phyloP scores from a whole-genome alignment of 495 filamentous ascomycete species.

The Penicillium ucsense region DNA sequence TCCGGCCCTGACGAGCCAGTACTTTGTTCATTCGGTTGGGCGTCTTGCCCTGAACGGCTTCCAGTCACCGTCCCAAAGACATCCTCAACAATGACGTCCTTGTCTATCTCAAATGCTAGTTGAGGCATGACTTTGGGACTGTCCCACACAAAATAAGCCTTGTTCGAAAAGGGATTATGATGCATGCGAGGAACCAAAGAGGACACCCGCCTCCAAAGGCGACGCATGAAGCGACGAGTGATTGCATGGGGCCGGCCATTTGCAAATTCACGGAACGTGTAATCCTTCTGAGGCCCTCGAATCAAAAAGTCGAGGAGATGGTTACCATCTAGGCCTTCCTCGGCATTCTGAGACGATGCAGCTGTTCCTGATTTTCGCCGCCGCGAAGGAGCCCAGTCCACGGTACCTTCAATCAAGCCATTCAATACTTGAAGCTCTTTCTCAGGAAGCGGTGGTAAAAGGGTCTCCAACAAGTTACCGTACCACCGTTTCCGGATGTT shows the following conservation, averaged over 20 bases:
- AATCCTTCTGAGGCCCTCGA: constrained; percentile 24
- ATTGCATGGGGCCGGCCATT: constrained; percentile 31
- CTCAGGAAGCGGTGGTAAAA: constrained; percentile 64
- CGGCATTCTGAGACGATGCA: neutral
- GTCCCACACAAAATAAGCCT: constrained; percentile 20
- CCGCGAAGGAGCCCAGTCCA: constrained; percentile 28
- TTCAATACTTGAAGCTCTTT: constrained; percentile 55
- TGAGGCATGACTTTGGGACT: constrained; percentile 6
- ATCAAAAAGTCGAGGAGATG: constrained; percentile 16
- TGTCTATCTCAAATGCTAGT: constrained; percentile 5
- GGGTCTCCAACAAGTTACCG: constrained; percentile 36
- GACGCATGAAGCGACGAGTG: constrained; percentile 35
- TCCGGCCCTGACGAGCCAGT: no score
- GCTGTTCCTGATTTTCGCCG: constrained; percentile 19
- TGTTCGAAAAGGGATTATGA: constrained; percentile 11
- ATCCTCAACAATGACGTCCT: constrained; percentile 2
- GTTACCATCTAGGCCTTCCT: neutral
- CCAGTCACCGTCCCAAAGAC: constrained; percentile 2
- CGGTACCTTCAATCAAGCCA: constrained; percentile 44
- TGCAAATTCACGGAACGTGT: constrained; percentile 22
- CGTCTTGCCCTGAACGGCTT: no score
- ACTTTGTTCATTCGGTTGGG: no score
- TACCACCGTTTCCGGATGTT: constrained; percentile 57
- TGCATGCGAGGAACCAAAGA: constrained; percentile 25
- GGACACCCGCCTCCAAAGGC: constrained; percentile 35